Evolutionary conservation across 2,329 filamentous ascomycete genomes (phyloP), one percentile per base, ranked within the genome.

Genomic region (Thermomyces lanuginosus): DNA sequence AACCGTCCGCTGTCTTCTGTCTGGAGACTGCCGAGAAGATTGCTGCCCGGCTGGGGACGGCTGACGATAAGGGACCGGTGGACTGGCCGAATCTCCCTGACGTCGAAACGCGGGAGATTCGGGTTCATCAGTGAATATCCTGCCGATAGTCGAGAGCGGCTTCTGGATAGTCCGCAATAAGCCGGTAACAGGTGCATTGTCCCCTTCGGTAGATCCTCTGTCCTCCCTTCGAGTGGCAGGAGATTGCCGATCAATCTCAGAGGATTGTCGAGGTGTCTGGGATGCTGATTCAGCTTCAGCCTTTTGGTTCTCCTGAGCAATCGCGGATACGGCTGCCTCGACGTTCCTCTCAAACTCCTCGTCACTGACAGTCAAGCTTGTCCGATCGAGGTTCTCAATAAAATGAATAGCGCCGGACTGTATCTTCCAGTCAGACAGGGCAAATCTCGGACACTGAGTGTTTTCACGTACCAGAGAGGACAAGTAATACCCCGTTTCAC

Each of bases 401-500:
- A 98, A 98, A 43, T 92, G 83, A 26, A 98, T 76, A 20, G 83
- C 89, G 28, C 89, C 89, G 33, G 39, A 51, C 53, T 56, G 29
- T 6, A 29, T 13, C 2, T 10, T 11, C 6, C 17, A 29, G 17
- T 29, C 27, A 8, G 7, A 14, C 12, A 14, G 28, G 11, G 25
- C 11, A 7, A 16, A 7, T 6, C 4, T 9, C 16, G 8, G 3
- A 14, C 14, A 28, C 15, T 9, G 3, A 7, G 8, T 4, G 14
- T 8, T 28, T 26, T 12, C 21, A 22, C 66, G 44, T 58, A 83
- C 78, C 40, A 98, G 58, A 5, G 89, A 95, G 16, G 86, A 95
- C 29, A 98, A 69, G 53, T 98, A 98, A 55, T 98, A 98, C 8
- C 89, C 89, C 8, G 89, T 86, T 60, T 98, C 89, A n/a, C 89